Base-by-base conservation (phyloP, 441 rosid species). In the Iberis amara region DNA sequence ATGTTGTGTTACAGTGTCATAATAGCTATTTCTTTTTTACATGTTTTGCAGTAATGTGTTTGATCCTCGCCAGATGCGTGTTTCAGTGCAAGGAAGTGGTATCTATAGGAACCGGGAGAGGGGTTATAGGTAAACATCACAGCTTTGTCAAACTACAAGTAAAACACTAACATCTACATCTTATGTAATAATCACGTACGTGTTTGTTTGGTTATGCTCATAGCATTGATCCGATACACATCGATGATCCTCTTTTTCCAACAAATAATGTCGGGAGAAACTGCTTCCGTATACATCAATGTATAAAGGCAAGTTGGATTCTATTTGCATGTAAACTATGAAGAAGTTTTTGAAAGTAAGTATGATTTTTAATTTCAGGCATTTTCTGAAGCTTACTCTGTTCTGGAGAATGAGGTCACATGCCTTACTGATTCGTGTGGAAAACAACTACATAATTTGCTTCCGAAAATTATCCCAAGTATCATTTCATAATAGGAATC, bases 21-120 rank as follows among this genome's bases (percentile, higher is more conserved):
- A n/a, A 10, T 36, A 38, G 26, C 14, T 41, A 27, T 64, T 9
- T 69, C 28, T 40, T 18, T n/a, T 11, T 4, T 28, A 46, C 32
- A 63, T 39, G 37, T 61, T 52, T 32, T 76, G 60, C 76, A 92
- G 99, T 74, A 86, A 92, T 69, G 89, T 92, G 56, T 92, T 92
- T 76, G 99, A 92, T 77, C 99, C 99, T 73, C 99, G 99, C 48
- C 94, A 81, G 71, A 86, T 92, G 84, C 85, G 96, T 47, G 77
- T 89, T 61, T 89, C 97, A 49, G 99, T 92, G 73, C 92, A 79
- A 62, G 97, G 99, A 68, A 79, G 82, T 76, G 99, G 99, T 50
- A 42, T 89, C 39, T 92, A 92, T 70, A 75, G 88, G 47, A 82
- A 79, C 38, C 80, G 97, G 65, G 99, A 86, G 73, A 84, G 94